Evolutionary conservation across 192 early-diverging fungal genomes (phyloP), one percentile per base, ranked within the genome.

Genomic region (Gigaspora rosea): DNA sequence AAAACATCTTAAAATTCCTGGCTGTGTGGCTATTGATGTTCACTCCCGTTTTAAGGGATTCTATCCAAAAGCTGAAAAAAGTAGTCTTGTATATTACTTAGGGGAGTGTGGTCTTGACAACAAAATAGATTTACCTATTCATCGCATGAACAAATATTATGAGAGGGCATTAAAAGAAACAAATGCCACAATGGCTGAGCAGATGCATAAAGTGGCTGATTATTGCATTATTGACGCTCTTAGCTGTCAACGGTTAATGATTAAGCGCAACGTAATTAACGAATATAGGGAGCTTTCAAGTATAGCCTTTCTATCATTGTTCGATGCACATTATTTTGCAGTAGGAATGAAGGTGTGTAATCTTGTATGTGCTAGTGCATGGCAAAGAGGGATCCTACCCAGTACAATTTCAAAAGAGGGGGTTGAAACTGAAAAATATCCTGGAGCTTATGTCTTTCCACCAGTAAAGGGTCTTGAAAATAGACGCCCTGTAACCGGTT

Each of bases 191-290:
- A 41, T 48, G 32, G 69, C 50, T 71, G 32, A 71, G 8, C 15
- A 71, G 15, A 71, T 71, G 69, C 32, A 13, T 33, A 48, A 71
- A 71, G 49, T 71, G 9, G 69, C 69, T 8, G 15, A 71, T 52
- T 71, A 71, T 71, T 71, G 69, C 50, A 54, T 52, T 71, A 71
- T 71, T 8, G 69, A 71, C 36, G 18, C 71, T 41, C 9, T 73
- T 27, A 27, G 71, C 8, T 73, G 54, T n/a, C 54, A 57, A 36
- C 1, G 36, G 54, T 46, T 73, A 41, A 73, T 73, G 71, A 54
- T 73, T n/a, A 59, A 73, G 71, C 69, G 35, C 50, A 71, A 71
- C 54, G 69, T 33, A 71, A 71, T 71, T 54, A 71, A 71, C 20
- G 51, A 71, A 9, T 73, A 58, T 20, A 32, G 71, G 18, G 71